Conservation (phyloP, 352 stramenopile genomes). For the Globisporangium nagaii region DNA sequence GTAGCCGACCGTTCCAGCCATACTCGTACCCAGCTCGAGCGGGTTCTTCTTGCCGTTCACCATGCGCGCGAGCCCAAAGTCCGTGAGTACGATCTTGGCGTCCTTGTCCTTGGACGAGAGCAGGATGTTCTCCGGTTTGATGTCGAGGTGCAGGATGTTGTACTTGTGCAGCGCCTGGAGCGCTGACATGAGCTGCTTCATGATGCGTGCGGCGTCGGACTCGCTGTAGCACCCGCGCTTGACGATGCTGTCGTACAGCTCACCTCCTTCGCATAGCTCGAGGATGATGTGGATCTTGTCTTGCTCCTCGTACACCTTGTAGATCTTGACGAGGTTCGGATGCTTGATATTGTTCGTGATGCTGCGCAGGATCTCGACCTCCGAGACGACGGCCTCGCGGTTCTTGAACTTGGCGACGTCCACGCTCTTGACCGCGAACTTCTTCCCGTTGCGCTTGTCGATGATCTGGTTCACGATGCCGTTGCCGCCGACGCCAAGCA, state of each 20-base stretch:
- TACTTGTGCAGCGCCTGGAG: slow-evolving; percentile 60
- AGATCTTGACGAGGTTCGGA: slow-evolving; percentile 69
- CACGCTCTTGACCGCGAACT: slow-evolving; percentile 74
- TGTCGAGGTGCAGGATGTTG: slow-evolving; percentile 77
- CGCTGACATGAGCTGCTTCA: slow-evolving; percentile 59
- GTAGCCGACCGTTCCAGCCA: slow-evolving; percentile 75
- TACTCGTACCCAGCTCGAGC: slow-evolving; percentile 49
- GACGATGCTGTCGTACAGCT: slow-evolving; percentile 75
- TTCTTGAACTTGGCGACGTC: slow-evolving; percentile 76
- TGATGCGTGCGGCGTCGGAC: slow-evolving; percentile 51
- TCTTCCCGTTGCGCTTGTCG: slow-evolving; percentile 45
- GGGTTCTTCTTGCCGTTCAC: slow-evolving; percentile 66
- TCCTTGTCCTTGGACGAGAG: slow-evolving; percentile 41
- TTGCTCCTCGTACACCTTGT: slow-evolving; percentile 82
- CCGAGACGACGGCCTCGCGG: slow-evolving; percentile 55
- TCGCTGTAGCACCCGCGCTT: slow-evolving; percentile 63
- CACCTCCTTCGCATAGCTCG: slow-evolving; percentile 61
- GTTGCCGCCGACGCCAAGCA: slow-evolving; percentile 71
- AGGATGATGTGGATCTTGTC: slow-evolving; percentile 79
- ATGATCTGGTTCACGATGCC: slow-evolving; percentile 59
- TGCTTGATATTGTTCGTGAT: slow-evolving; percentile 81
- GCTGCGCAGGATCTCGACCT: slow-evolving; percentile 76
- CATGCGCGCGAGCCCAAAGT: slow-evolving; percentile 75
- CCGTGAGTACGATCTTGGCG: slow-evolving; percentile 68
- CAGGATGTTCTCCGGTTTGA: slow-evolving; percentile 83